Evolutionary conservation across 331 rosid species (phyloP).

Genomic region (Quercus phellos): DNA sequence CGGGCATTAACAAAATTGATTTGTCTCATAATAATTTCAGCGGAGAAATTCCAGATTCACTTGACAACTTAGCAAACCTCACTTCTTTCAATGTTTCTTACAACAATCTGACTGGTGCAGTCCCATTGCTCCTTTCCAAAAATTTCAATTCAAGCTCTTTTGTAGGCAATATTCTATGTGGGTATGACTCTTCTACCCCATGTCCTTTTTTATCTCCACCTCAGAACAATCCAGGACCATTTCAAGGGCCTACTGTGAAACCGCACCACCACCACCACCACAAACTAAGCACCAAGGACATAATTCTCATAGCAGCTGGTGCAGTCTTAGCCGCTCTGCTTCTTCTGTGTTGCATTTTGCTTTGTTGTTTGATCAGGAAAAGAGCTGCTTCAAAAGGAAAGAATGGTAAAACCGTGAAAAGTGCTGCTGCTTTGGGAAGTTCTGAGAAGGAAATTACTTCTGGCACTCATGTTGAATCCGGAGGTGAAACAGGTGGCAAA

Average conservation of each 20-base stretch:
- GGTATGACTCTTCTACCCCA: constrained; percentile 48
- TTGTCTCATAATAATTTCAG: constrained; percentile 54
- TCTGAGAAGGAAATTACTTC: constrained; percentile 43
- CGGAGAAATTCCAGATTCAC: constrained; percentile 67
- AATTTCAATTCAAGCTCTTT: constrained; percentile 88
- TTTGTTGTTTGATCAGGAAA: constrained; percentile 59
- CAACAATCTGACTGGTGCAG: constrained; percentile 82
- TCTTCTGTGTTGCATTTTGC: constrained; percentile 61
- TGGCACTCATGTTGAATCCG: constrained; percentile 48
- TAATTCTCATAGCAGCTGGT: constrained; percentile 74
- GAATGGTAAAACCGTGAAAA: constrained; percentile 38
- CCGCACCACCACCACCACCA: constrained; percentile 34
- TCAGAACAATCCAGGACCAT: constrained; percentile 47
- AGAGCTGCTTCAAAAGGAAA: constrained; percentile 48
- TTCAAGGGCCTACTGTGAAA: constrained; percentile 27
- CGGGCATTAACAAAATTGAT: constrained; percentile 55
- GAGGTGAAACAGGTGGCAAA: constrained; percentile 84
- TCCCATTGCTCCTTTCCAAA: constrained; percentile 57
- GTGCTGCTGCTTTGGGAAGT: constrained; percentile 34
- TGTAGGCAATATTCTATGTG: constrained; percentile 75
- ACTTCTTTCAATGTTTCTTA: constrained; percentile 74
- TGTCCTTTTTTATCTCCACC: constrained; percentile 51
- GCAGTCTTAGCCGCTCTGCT: constrained; percentile 53
- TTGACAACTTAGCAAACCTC: constrained; percentile 48
- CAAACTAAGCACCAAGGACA: constrained; percentile 62